These are phyloP conservation scores for Patellaria atrata DNA, from an alignment of 495 filamentous ascomycete species.

Conservation along the genomic window DNA sequence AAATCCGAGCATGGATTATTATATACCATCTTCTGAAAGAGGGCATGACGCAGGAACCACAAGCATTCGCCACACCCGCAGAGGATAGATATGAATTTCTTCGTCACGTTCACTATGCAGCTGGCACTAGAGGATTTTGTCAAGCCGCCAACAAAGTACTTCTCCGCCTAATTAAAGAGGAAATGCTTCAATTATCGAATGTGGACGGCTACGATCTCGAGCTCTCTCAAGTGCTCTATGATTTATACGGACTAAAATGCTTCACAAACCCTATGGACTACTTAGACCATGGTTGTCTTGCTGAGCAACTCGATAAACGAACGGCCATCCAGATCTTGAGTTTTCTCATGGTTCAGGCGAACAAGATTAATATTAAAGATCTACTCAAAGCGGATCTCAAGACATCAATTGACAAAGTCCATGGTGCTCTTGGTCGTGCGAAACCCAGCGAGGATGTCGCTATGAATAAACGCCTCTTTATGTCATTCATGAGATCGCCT, in stretches of 20 bases:
- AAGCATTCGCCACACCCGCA: conserved; percentile 44
- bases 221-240: conserved; percentile 73
- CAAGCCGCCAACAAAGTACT: conserved; percentile 73
- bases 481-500: conserved; percentile 58
- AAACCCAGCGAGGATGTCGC: conserved; percentile 55
- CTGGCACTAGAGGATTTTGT: conserved; percentile 80
- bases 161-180: conserved; percentile 74
- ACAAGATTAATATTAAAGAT: conserved; percentile 79
- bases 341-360: conserved; percentile 63
- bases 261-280: conserved; percentile 51
- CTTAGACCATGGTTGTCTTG: conserved; percentile 58
- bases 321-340: conserved; percentile 69
- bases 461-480: conserved; percentile 62
- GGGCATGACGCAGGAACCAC: conserved; percentile 49
- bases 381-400: conserved; percentile 80
- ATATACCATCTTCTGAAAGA: conserved; percentile 63
- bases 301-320: conserved; percentile 59
- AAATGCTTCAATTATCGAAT: conserved; percentile 32
- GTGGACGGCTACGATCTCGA: conserved; percentile 42
- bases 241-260: conserved; percentile 72
- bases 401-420: conserved; percentile 77
- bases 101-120: conserved; percentile 61
- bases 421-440: conserved; percentile 48
- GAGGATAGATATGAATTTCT: conserved; percentile 63
- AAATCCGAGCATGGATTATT: conserved; percentile 75